Evolutionary conservation across 2,329 filamentous ascomycete genomes (phyloP).

Genomic region (Aspergillus viridinutans): DNA sequence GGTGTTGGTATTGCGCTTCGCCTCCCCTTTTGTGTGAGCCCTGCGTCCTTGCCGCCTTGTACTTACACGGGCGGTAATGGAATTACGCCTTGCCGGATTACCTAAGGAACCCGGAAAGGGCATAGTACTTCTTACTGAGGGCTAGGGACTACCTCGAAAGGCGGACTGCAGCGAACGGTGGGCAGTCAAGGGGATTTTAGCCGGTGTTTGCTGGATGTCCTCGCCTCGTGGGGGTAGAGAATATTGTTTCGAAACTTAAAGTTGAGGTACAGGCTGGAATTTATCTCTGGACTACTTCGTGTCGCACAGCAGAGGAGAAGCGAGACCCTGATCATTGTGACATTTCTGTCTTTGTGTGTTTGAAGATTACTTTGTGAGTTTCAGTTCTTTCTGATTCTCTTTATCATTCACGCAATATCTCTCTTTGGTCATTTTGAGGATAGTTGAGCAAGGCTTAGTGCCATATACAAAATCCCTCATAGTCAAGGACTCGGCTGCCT

Average conservation of each 20-base stretch:
- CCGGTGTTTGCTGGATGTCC: neutral
- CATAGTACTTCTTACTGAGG: neutral
- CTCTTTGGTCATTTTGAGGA: neutral
- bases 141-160: neutral
- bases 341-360: neutral
- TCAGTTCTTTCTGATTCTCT: neutral
- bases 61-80: neutral
- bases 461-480: constrained; percentile 18
- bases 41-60: neutral
- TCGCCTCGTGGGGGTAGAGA: constrained; percentile 2
- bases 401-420: neutral
- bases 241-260: neutral
- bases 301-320: neutral
- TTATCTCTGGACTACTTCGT: neutral
- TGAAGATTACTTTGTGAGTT: neutral
- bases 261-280: neutral
- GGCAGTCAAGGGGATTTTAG: neutral
- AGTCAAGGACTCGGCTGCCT: constrained; percentile 7
- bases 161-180: neutral
- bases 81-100: neutral
- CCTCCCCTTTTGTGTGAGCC: neutral
- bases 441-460: constrained; percentile 6
- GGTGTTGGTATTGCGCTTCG: neutral
- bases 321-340: neutral
- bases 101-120: neutral